These are phyloP conservation scores for Sporothrix pallida DNA, from an alignment of 2,329 filamentous ascomycete genomes.

Conservation along the genomic window DNA sequence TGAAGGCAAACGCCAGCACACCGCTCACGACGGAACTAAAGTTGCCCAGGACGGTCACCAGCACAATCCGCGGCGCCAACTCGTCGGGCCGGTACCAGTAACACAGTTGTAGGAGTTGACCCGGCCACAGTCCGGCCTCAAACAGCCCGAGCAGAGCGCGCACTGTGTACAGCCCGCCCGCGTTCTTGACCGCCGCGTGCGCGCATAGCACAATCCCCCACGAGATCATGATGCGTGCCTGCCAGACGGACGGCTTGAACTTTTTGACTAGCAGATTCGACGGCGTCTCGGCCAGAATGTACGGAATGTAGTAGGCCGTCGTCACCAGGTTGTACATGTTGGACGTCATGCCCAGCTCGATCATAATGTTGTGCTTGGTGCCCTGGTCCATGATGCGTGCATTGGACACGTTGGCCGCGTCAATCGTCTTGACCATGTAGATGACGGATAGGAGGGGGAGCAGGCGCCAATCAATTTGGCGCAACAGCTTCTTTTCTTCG, in stretches of 20 bases:
- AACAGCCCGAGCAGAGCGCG: constrained; percentile 67
- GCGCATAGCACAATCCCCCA: constrained; percentile 59
- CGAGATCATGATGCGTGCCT: constrained; percentile 73
- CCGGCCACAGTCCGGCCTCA: constrained; percentile 70
- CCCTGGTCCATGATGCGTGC: constrained; percentile 53
- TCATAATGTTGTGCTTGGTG: constrained; percentile 50
- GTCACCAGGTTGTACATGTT: constrained; percentile 51
- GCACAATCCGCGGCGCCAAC: constrained; percentile 52
- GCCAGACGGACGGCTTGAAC: constrained; percentile 73
- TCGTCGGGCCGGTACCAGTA: constrained; percentile 58
- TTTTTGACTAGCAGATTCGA: constrained; percentile 79
- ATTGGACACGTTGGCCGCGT: constrained; percentile 45
- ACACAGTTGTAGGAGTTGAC: constrained; percentile 57
- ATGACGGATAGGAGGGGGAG: constrained; percentile 35
- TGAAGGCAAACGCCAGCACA: constrained; percentile 52
- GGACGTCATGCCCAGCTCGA: constrained; percentile 48
- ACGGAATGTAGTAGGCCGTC: constrained; percentile 62
- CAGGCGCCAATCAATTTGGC: constrained; percentile 36
- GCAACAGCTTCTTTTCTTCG: constrained; percentile 36
- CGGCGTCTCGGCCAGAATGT: constrained; percentile 75
- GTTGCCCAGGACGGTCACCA: constrained; percentile 53
- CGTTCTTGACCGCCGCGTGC: constrained; percentile 59
- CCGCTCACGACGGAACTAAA: constrained; percentile 50
- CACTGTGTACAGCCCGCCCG: constrained; percentile 53
- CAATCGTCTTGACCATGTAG: constrained; percentile 37